Base-by-base conservation (phyloP, 305 asterid species). In the Solanum chacoense region DNA sequence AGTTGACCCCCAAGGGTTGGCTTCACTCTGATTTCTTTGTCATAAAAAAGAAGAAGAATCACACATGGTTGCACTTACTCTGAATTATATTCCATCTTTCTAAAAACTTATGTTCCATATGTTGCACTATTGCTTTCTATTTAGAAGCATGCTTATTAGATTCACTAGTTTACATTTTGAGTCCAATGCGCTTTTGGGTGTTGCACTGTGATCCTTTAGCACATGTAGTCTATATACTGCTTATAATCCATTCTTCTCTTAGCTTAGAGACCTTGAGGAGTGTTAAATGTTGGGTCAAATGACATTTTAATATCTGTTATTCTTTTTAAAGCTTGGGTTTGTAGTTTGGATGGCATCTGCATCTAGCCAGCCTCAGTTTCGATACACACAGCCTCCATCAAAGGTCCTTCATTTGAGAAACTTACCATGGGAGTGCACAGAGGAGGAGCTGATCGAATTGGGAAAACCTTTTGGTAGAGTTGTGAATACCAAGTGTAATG, bases 381-480 rank as follows among this genome's bases (percentile, higher is more conserved):
- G 98, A 37, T 95, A 95, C 91, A 95, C 98, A 3, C 98, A 96
- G 88, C 96, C 98, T 59, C 98, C 98, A 3, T 96, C 98, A 32
- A 96, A 95, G 93, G 98, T 96, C 91, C 98, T 96, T 34, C 98
- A 96, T 90, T 92, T 96, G 88, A 94, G 98, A 93, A 96, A 96
- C 92, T 91, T 96, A 89, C 98, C 98, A 67, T 96, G 98, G 98
- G 98, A 95, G 89, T 96, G 98, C 84, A 93, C 94, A 28, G 98
- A 96, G 93, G 98, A 95, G 92, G 98, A 96, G 85, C 93, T 97
- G 88, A 89, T 97, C 29, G 98, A 96, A 92, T 90, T 97, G 78
- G 99, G 99, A 89, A 97, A 94, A 90, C 99, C 99, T 12, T 97
- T 97, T 90, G 99, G 99, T 67, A 96, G 89, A 93, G 99, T 97